Base-by-base conservation (phyloP, 192 early-diverging fungal genomes). In the Backusella mclennaniae region DNA sequence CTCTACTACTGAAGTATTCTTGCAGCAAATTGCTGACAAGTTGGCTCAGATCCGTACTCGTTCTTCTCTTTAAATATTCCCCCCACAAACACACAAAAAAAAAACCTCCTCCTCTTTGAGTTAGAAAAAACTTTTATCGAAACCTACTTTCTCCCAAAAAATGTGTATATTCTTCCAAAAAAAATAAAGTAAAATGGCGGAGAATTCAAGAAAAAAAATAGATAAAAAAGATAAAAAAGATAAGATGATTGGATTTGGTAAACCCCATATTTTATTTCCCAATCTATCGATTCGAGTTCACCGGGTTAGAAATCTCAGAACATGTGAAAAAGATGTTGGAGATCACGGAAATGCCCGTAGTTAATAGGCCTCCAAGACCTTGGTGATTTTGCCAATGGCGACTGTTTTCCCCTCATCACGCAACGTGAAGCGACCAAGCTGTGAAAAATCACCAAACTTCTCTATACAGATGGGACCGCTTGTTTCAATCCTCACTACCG, bases 401-500 rank as follows among this genome's bases (percentile, higher is more conserved):
- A 96, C 90, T 12, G 95, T 96, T 78, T 91, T 90, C 75, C 95
- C 96, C 88, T 99, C 96, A 81, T 97, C 96, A 76, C 98, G 93
- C 36, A 99, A 87, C 15, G 97, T 99, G 83, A 99, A 98, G 67
- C 98, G 91, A 35, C 98, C 98, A 5, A 99, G 82, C 76, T 96
- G 96, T 44, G 93, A 92, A 72, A 93, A 92, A 31, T 96, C 94
- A 15, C 86, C 87, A 84, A 92, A 98, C 23, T 90, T 86, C 82
- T 99, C 98, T 6, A 97, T 82, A 75, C 96, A 97, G 21, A 98
- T 83, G 9, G 92, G 86, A 56, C 89, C 89, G 41, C 83, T 69
- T 19, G 89, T 88, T 84, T 95, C 93, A 52, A 99, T 89, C 69
- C 92, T 87, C 15, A 91, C 96, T 84, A 97, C 95, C 74, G 89